Conservation (phyloP, 441 rosid genomes). For the Populus tomentosa region DNA sequence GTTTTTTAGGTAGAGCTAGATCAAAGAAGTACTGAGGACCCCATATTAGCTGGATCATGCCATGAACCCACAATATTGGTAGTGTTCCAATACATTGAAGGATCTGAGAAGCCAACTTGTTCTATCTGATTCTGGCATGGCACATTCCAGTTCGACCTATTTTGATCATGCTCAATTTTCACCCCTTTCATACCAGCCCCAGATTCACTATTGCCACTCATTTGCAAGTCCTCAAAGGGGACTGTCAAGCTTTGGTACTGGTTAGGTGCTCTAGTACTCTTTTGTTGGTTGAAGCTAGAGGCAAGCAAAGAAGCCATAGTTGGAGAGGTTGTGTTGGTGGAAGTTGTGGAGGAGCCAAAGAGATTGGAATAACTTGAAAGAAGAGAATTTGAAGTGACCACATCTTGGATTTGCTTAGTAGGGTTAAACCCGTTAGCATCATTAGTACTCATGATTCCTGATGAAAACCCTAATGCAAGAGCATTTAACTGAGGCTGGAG, state of each 20-base stretch:
- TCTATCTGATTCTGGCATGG: constrained; percentile 46
- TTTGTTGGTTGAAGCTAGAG: constrained; percentile 42
- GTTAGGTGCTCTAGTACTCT: constrained; percentile 18
- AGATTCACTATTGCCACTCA: constrained; percentile 20
- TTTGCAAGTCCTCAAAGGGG: constrained; percentile 35
- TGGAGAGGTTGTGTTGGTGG: constrained; percentile 25
- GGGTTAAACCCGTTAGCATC: constrained; percentile 26
- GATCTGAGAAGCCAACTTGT: constrained; percentile 44
- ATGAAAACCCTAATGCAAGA: constrained; percentile 49
- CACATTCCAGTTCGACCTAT: constrained; percentile 38
- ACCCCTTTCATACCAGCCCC: constrained; percentile 26
- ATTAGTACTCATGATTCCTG: constrained; percentile 22
- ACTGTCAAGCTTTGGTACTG: constrained; percentile 23
- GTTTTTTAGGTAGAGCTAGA: constrained; percentile 28
- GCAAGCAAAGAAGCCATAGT: constrained; percentile 46
- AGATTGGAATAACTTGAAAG: constrained; percentile 34
- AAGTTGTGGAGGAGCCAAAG: constrained; percentile 32
- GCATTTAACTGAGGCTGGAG: constrained; percentile 42
- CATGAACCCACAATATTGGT: constrained; percentile 33
- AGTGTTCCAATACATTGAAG: constrained; percentile 46
- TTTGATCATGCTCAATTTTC: constrained; percentile 39
- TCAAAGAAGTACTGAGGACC: constrained; percentile 60
- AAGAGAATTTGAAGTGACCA: constrained; percentile 31
- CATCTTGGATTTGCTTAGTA: constrained; percentile 35
- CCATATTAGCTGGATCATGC: constrained; percentile 50